A percentile compares a stretch with the other conserved stretches of the same genome.
phyloP scores from a whole-genome alignment of 2,329 filamentous ascomycete species.

The Colletotrichum lentis region DNA sequence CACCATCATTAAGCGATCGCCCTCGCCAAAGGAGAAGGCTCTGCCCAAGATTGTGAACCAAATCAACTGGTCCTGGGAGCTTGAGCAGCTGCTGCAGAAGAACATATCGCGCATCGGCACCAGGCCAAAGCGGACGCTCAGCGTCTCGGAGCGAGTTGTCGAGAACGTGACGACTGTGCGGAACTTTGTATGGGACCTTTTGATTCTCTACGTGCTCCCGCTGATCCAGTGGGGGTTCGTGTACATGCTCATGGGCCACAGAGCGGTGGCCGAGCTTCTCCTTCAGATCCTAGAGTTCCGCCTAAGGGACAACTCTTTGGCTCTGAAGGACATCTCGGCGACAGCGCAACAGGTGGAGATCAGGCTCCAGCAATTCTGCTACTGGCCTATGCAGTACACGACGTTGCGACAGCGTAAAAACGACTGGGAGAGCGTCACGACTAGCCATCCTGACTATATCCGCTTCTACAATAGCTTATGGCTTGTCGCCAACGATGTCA shows the following conservation, averaged over 20 bases:
- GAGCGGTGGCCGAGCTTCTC: constrained; percentile 80
- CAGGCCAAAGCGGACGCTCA: constrained; percentile 82
- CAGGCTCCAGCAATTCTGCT: constrained; percentile 95
- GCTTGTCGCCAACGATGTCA: constrained; percentile 98
- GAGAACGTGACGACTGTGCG: constrained; percentile 89
- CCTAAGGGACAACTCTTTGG: constrained; percentile 77
- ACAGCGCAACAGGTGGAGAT: constrained; percentile 98
- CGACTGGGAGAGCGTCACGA: constrained; percentile 95
- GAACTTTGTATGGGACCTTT: constrained; percentile 77
- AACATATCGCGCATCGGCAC: constrained; percentile 87
- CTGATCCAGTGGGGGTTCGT: constrained; percentile 77
- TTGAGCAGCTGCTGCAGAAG: constrained; percentile 84
- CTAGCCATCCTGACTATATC: constrained; percentile 96
- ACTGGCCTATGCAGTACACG: constrained; percentile 97
- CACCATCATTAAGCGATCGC: constrained; percentile 78
- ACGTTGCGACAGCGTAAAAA: constrained; percentile 88
- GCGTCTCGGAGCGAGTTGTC: constrained; percentile 92
- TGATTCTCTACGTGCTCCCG: constrained; percentile 80
- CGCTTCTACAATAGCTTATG: constrained; percentile 98
- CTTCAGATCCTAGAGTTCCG: constrained; percentile 86
- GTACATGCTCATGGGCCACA: constrained; percentile 79
- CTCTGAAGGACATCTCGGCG: constrained; percentile 93
- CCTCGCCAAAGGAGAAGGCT: constrained; percentile 83
- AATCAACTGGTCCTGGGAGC: constrained; percentile 94
- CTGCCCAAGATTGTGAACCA: constrained; percentile 86